These are phyloP conservation scores for Sporothrix luriei DNA, from an alignment of 2,329 filamentous ascomycete species.

Conservation along the genomic window DNA sequence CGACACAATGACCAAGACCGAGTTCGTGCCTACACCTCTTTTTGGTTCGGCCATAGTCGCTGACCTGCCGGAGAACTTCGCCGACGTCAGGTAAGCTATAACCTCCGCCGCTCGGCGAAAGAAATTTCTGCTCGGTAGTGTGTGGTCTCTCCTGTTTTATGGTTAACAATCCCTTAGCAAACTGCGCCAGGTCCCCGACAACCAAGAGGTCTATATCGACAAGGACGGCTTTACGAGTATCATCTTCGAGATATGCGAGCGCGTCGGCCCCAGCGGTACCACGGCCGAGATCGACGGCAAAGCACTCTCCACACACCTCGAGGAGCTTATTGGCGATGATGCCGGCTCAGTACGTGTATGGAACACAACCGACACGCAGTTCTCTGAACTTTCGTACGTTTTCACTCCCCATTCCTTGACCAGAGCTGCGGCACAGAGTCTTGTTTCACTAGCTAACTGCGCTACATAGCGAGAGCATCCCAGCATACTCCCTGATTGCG, in stretches of 20 bases:
- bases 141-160: background rate
- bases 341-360: conserved; percentile 66
- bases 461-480: conserved; percentile 50
- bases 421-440: background rate
- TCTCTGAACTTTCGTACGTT: conserved; percentile 48
- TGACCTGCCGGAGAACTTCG: conserved; percentile 68
- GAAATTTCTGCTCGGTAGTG: background rate
- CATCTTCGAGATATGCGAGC: conserved; percentile 88
- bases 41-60: conserved; percentile 73
- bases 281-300: conserved; percentile 66
- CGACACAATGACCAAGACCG: conserved; percentile 48
- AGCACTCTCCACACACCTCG: conserved; percentile 68
- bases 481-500: conserved; percentile 70
- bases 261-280: conserved; percentile 61
- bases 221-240: conserved; percentile 80
- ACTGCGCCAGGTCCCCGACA: conserved; percentile 75
- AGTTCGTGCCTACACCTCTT: conserved; percentile 61
- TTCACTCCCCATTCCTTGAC: background rate
- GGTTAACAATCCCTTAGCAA: conserved; percentile 52
- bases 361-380: conserved; percentile 63
- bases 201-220: conserved; percentile 92
- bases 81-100: conserved; percentile 68
- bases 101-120: background rate
- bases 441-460: conserved; percentile 34
- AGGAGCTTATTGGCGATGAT: conserved; percentile 68